These are phyloP conservation scores for Didymella sp. DNA, from an alignment of 2,329 filamentous ascomycete species.

Conservation along the genomic window DNA sequence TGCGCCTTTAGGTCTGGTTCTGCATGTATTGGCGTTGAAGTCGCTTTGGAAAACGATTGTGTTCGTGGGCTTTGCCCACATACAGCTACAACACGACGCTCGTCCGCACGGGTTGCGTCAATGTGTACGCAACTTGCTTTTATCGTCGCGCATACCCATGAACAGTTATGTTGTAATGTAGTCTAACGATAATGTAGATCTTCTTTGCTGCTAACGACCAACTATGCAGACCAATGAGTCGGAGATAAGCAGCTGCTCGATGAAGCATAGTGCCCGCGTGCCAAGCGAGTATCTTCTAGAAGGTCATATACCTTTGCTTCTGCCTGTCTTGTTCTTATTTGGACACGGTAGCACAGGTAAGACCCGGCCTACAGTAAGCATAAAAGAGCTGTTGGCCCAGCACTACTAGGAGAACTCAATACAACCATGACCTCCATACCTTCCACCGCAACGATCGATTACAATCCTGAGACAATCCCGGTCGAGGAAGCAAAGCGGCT, in stretches of 20 bases:
- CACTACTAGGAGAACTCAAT: neutral
- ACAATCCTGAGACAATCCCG: constrained; percentile 29
- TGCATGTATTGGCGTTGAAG: neutral
- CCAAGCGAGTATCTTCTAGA: neutral
- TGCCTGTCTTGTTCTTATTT: neutral
- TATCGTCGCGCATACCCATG: neutral
- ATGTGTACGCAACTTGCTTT: neutral
- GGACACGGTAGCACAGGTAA: neutral
- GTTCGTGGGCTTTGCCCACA: neutral
- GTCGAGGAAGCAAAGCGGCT: constrained; percentile 28
- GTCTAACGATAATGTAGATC: neutral
- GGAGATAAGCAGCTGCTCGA: constrained; percentile 1
- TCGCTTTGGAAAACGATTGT: neutral
- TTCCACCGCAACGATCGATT: constrained; percentile 6
- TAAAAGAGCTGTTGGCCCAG: no score
- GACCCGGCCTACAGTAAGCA: neutral
- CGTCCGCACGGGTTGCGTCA: neutral
- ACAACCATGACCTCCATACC: neutral
- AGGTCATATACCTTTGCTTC: neutral
- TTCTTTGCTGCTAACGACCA: neutral
- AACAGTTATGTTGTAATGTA: neutral
- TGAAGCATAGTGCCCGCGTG: constrained; percentile 7
- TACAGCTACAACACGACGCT: neutral
- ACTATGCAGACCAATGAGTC: neutral
- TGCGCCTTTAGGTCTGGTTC: neutral